These are phyloP conservation scores for Nectriaceae sp. DNA, from an alignment of 2,329 filamentous ascomycete genomes.

Conservation along the genomic window DNA sequence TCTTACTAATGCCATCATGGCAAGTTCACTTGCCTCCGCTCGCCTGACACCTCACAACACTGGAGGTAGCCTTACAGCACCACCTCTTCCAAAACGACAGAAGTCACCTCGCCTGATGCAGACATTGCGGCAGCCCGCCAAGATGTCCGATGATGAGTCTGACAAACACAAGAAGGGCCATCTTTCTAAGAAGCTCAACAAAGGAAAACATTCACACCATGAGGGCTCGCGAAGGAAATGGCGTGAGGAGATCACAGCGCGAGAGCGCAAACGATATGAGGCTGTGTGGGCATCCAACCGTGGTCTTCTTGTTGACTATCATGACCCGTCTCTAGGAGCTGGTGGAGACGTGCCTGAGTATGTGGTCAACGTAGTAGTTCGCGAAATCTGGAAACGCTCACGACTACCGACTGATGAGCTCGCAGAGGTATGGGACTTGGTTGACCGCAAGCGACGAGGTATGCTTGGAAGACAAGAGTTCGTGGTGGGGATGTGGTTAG, in stretches of 20 bases:
- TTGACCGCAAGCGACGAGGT: conserved; percentile 59
- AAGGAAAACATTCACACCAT: conserved; percentile 69
- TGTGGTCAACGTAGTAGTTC: conserved; percentile 68
- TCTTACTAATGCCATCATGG: conserved; percentile 74
- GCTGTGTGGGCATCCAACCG: conserved; percentile 83
- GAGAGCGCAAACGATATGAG: conserved; percentile 79
- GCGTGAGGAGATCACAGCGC: conserved; percentile 71
- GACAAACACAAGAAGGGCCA: conserved; percentile 50
- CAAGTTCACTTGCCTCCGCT: conserved; percentile 70
- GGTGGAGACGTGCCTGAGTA: conserved; percentile 43
- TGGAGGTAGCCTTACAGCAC: conserved; percentile 36
- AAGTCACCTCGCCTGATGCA: conserved; percentile 60
- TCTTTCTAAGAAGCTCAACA: conserved; percentile 54
- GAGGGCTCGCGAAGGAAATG: conserved; percentile 76
- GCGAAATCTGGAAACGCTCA: conserved; percentile 75
- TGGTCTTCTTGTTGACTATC: conserved; percentile 51
- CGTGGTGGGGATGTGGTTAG: conserved; percentile 80
- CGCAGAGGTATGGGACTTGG: conserved; percentile 76
- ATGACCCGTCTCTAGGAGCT: conserved; percentile 21
- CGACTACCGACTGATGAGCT: conserved; percentile 68
- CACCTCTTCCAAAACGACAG: conserved; percentile 43
- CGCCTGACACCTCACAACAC: conserved; percentile 48
- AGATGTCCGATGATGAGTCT: conserved; percentile 54
- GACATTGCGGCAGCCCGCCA: conserved; percentile 62
- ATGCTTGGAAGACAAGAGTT: conserved; percentile 70